These are phyloP conservation scores for Fusarium sp. DNA, from an alignment of 2,329 filamentous ascomycete species.

Conservation along the genomic window DNA sequence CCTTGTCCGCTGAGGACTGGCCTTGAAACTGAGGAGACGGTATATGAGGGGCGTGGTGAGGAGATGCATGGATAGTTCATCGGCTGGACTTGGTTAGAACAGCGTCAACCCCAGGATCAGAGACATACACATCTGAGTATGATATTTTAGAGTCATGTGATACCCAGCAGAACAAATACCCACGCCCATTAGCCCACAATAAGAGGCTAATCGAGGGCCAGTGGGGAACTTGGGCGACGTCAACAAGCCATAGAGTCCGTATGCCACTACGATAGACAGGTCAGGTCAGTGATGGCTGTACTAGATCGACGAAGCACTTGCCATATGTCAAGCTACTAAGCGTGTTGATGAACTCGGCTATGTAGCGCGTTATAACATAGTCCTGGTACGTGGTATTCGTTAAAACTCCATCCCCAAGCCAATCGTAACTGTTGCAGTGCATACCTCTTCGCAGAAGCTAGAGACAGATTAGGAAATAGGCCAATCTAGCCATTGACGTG, in stretches of 20 bases:
- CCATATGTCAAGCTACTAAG: constrained; percentile 53
- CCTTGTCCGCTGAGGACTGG: constrained; percentile 39
- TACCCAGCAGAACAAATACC: constrained; percentile 47
- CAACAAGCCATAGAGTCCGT: constrained; percentile 51
- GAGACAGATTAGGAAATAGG: background rate
- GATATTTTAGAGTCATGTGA: constrained; percentile 50
- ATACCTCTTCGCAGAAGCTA: constrained; percentile 48
- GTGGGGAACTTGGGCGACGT: constrained; percentile 27
- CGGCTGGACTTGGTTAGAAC: constrained; percentile 41
- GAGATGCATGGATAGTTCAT: constrained; percentile 54
- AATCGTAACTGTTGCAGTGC: background rate
- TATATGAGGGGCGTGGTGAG: constrained; percentile 53
- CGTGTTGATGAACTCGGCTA: constrained; percentile 57
- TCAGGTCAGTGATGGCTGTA: background rate
- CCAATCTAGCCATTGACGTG: rapidly evolving
- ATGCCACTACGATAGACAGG: constrained; percentile 45
- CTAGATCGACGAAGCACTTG: constrained; percentile 3
- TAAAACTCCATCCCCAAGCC: background rate
- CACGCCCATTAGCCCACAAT: constrained; percentile 51
- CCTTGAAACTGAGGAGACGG: constrained; percentile 51
- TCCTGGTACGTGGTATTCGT: constrained; percentile 34
- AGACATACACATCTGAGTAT: constrained; percentile 49
- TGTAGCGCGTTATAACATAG: constrained; percentile 54
- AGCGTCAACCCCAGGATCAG: rapidly evolving
- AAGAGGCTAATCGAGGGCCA: constrained; percentile 47